phyloP scores from a whole-genome alignment of 169 alveolate species.

The Babesia divergens region DNA sequence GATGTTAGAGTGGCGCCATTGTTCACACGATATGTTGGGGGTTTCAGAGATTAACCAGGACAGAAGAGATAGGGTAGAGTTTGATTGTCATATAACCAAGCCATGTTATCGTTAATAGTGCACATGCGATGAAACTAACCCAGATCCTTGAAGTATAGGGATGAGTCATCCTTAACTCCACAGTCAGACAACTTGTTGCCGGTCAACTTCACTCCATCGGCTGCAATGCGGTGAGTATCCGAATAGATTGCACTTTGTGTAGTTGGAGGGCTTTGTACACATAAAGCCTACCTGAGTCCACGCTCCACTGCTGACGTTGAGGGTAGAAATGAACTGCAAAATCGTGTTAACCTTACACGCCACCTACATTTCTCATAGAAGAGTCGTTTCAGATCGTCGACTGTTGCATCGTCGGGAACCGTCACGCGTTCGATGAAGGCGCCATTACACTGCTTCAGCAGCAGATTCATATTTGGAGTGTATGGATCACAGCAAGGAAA shows the following conservation, averaged over 20 bases:
- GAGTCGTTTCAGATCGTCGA: slow-evolving; percentile 61
- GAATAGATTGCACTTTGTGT: neutral
- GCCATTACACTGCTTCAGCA: slow-evolving; percentile 69
- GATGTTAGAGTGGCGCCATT: too few relatives aligned
- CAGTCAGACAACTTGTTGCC: slow-evolving; percentile 40
- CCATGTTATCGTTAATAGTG: too few relatives aligned
- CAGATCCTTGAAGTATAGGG: slow-evolving; percentile 78
- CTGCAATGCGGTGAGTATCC: slow-evolving; percentile 24
- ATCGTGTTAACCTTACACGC: too few relatives aligned
- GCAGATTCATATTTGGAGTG: slow-evolving; percentile 56
- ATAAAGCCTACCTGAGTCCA: slow-evolving; percentile 60
- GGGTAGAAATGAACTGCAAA: slow-evolving; percentile 78
- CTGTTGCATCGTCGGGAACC: slow-evolving; percentile 69
- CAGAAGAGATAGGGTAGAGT: too few relatives aligned
- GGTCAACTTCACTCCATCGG: slow-evolving; percentile 60
- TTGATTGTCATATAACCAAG: too few relatives aligned
- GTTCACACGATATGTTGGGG: too few relatives aligned
- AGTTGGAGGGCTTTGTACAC: neutral
- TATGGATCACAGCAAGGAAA: neutral
- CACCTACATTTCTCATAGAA: slow-evolving; percentile 69
- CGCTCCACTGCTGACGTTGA: slow-evolving; percentile 79
- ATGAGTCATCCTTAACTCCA: slow-evolving; percentile 75
- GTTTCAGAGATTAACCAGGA: too few relatives aligned
- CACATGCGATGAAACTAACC: too few relatives aligned
- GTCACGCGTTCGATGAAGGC: slow-evolving; percentile 71